These are phyloP conservation scores for Botryotinia globosa DNA, from an alignment of 2,329 filamentous ascomycete species.

Conservation along the genomic window DNA sequence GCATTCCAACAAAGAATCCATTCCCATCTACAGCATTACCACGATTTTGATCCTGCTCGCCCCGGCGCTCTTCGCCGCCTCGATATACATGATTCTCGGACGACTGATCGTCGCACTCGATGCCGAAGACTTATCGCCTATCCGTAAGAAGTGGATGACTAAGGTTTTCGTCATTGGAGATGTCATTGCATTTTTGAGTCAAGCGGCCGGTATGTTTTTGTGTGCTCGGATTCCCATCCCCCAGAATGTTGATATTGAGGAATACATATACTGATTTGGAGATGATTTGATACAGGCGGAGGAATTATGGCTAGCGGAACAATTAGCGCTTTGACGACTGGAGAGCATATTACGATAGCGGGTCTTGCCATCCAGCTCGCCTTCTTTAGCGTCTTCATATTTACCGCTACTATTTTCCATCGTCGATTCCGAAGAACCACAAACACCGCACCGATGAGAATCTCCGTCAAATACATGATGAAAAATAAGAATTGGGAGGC, in stretches of 20 bases:
- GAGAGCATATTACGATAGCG: constrained; percentile 45
- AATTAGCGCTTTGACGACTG: constrained; percentile 39
- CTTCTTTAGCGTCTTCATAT: constrained; percentile 49
- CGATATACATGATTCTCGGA: constrained; percentile 15
- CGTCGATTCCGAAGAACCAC: neutral
- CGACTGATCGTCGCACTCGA: neutral
- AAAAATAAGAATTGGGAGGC: constrained; percentile 27
- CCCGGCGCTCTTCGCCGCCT: constrained; percentile 8
- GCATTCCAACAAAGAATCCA: neutral
- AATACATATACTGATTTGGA: neutral
- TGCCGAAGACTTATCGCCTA: neutral
- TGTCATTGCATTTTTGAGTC: constrained; percentile 2
- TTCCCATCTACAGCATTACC: constrained; percentile 1
- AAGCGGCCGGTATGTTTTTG: neutral
- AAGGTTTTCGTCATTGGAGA: constrained; percentile 6
- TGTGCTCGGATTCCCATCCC: too few relatives aligned
- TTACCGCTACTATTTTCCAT: constrained; percentile 21
- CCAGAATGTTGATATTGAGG: neutral
- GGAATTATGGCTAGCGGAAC: constrained; percentile 19
- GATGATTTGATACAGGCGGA: constrained; percentile 14
- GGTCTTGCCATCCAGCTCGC: constrained; percentile 49
- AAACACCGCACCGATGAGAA: neutral
- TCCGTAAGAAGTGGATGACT: neutral
- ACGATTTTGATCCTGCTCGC: constrained; percentile 5
- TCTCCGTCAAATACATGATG: neutral